A percentile compares a stretch with the other conserved stretches of the same genome.
Conservation (phyloP, 768 basidiomycete species). For the Boletus tomentosulus region DNA sequence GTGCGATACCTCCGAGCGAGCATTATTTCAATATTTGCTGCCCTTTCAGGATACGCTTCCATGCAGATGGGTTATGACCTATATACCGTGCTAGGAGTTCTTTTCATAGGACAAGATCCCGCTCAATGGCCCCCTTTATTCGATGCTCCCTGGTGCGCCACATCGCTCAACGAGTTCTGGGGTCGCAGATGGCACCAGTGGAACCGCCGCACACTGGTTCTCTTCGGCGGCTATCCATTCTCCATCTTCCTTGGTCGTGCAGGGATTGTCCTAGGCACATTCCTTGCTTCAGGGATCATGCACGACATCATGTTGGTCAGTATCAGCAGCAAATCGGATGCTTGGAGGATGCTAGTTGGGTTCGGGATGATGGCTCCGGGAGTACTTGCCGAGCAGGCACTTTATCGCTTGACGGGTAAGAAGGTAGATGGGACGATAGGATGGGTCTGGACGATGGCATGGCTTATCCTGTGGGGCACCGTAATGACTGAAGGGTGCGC, state of each 20-base stretch:
- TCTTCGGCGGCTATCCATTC: constrained; percentile 3
- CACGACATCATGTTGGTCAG: not conserved
- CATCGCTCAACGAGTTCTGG: constrained; percentile 38
- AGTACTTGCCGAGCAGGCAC: constrained; percentile 12
- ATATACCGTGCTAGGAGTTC: constrained; percentile 19
- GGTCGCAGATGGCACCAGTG: constrained; percentile 37
- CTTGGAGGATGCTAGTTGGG: constrained; percentile 39
- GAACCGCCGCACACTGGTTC: constrained; percentile 31
- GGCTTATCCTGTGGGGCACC: not conserved
- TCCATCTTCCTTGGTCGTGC: not conserved
- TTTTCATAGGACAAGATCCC: constrained; percentile 27
- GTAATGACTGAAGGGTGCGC: not conserved
- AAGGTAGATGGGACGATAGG: not conserved
- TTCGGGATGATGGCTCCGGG: constrained; percentile 56
- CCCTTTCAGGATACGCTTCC: constrained; percentile 42
- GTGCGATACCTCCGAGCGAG: constrained; percentile 37
- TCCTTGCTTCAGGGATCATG: not conserved
- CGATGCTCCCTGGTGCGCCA: constrained; percentile 32
- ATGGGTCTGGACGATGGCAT: not conserved
- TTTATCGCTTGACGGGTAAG: not conserved
- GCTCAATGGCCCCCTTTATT: constrained; percentile 33
- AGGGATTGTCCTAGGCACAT: not conserved
- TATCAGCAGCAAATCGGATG: constrained; percentile 40
- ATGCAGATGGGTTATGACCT: constrained; percentile 37
- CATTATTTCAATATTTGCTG: constrained; percentile 38